A percentile compares a stretch with the other conserved stretches of the same genome.
phyloP scores from a whole-genome alignment of 306 rosid genomes.

The Citrullus colocynthis region DNA sequence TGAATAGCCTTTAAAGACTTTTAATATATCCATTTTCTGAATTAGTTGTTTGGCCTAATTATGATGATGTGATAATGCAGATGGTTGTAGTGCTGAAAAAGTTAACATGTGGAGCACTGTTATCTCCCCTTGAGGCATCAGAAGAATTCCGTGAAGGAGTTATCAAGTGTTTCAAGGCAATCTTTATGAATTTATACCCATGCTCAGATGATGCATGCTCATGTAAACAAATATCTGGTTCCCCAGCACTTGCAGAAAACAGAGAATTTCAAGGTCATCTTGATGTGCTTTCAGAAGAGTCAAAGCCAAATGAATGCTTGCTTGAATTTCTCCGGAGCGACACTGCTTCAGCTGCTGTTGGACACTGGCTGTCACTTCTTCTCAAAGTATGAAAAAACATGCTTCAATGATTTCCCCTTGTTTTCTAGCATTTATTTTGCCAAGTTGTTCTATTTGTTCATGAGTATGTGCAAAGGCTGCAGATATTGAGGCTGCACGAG shows the following conservation, averaged over 20 bases:
- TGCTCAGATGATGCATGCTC: constrained; percentile 51
- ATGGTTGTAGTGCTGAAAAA: constrained; percentile 87
- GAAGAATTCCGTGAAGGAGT: constrained; percentile 97
- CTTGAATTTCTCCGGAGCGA: constrained; percentile 65
- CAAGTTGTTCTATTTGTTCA: constrained; percentile 9
- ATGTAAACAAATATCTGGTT: constrained; percentile 40
- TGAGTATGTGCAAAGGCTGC: constrained; percentile 56
- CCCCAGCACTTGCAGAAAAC: constrained; percentile 43
- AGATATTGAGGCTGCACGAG: constrained; percentile 72
- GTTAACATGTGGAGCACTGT: constrained; percentile 79
- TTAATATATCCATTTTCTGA: neutral
- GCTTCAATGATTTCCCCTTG: constrained; percentile 4
- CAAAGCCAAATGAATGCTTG: constrained; percentile 57
- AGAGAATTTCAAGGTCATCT: constrained; percentile 16
- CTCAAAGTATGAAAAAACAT: constrained; percentile 47
- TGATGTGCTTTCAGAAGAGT: constrained; percentile 22
- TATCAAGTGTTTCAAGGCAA: constrained; percentile 58
- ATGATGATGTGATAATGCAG: constrained; percentile 33
- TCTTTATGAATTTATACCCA: constrained; percentile 47
- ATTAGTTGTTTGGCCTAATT: constrained; percentile 4
- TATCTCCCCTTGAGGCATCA: constrained; percentile 81
- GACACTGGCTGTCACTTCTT: constrained; percentile 95
- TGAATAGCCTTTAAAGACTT: neutral
- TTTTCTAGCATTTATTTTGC: neutral
- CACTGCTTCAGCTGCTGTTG: constrained; percentile 75